Evolutionary conservation across 169 alveolate species (phyloP), one percentile per base, ranked within the genome.

Genomic region (Plasmodium berghei): DNA sequence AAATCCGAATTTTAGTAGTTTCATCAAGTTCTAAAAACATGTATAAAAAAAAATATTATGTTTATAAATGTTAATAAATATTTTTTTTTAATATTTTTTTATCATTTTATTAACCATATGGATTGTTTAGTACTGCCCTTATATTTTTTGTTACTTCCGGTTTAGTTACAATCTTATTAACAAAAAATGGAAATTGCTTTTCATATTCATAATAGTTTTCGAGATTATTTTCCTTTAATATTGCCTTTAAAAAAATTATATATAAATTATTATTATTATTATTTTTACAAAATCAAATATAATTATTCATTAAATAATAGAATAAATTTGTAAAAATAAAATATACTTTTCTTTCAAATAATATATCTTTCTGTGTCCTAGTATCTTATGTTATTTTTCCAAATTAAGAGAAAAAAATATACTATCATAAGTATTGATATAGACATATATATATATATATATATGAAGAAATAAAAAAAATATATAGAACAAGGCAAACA

Each of bases 281-380:
- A 72, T 72, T 69, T n/a, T 56, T 12, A 14, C 10, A 56, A 14
- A 16, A 56, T 9, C 20, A 59, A 10, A 59, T 59, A 16, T 55
- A 16, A 55, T 10, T 55, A 1, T 9, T 24, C 8, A 20, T 20
- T 62, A 24, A 22, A 1, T 40, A 34, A 10, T 28, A 5, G n/a
- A 40, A 40, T 24, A 10, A 18, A 9, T 66, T 49, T 55, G 64
- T 55, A 75, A 75, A 12, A 75, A 14, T 10, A 16, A 28, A 10
- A 28, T n/a, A 18, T 66, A 80, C 90, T 48, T 80, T 80, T 71
- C 90, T 66, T 46, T 80, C 90, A 67, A 45, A 40, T 58, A 80
- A 40, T 18, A 80, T 45, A 28, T 80, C 90, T n/a, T 62, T 46
- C 16, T 80, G 90, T 12, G 90, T 80, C 48, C 90, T 67, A 9